A percentile compares a stretch with the other conserved stretches of the same genome.
Evolutionary conservation across 257 asterid species (phyloP).

Genomic region (Vinca minor): DNA sequence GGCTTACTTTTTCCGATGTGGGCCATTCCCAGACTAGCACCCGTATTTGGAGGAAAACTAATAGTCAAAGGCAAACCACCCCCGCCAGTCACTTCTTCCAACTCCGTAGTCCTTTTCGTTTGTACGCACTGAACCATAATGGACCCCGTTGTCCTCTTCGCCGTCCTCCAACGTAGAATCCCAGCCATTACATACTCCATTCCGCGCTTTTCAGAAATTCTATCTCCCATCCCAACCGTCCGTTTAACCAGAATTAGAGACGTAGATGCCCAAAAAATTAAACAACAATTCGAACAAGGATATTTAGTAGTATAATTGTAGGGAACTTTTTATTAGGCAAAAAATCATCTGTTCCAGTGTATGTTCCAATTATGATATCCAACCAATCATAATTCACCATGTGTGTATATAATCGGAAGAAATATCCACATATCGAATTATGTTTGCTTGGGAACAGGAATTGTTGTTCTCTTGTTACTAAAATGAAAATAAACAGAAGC

Average conservation of each 20-base stretch:
- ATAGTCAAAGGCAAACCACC: constrained; percentile 74
- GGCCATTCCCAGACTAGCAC: constrained; percentile 37
- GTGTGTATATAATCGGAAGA: no score
- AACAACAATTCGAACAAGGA: constrained; percentile 48
- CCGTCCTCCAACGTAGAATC: constrained; percentile 61
- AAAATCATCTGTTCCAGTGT: no score
- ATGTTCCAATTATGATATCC: no score
- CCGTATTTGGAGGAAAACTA: constrained; percentile 50
- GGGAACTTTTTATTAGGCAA: no score
- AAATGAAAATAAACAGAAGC: no score
- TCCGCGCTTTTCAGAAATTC: constrained; percentile 59
- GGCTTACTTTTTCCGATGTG: constrained; percentile 56
- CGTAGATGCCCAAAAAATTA: constrained; percentile 55
- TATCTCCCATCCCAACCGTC: constrained; percentile 85
- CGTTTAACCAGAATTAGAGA: constrained; percentile 61
- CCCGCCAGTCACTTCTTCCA: constrained; percentile 30
- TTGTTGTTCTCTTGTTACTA: no score
- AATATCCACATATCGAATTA: no score
- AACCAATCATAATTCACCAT: no score
- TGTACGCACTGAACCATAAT: constrained; percentile 78
- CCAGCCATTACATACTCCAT: constrained; percentile 84
- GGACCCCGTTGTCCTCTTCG: constrained; percentile 78
- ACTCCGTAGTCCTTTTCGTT: constrained; percentile 61
- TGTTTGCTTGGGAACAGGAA: no score
- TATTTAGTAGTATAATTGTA: constrained; percentile 73